Evolutionary conservation across 1,284 basidiomycete species (phyloP).

Genomic region (Boletus calvinii): DNA sequence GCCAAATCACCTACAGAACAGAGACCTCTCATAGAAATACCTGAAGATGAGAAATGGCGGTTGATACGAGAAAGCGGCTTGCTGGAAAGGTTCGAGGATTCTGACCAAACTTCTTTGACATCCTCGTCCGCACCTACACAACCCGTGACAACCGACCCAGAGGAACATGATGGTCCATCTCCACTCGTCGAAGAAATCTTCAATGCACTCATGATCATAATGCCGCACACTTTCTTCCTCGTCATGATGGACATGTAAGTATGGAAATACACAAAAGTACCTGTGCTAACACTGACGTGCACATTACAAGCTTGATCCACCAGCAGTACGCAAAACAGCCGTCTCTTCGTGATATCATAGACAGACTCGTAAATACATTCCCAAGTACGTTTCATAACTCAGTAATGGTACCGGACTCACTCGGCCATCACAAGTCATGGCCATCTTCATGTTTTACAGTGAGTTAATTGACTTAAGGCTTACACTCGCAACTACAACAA

Average conservation of each 20-base stretch:
- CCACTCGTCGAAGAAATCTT: slow-evolving; percentile 71
- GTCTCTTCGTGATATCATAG: slow-evolving; percentile 44
- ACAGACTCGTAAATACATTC: slow-evolving; percentile 58
- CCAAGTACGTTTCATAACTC: slow-evolving; percentile 54
- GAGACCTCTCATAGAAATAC: slow-evolving; percentile 45
- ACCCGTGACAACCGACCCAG: not conserved
- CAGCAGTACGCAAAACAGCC: slow-evolving; percentile 68
- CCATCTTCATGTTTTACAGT: slow-evolving; percentile 78
- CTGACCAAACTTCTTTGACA: slow-evolving; percentile 1
- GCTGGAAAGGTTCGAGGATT: slow-evolving; percentile 43
- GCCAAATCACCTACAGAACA: slow-evolving; percentile 18
- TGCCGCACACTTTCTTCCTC: slow-evolving; percentile 69
- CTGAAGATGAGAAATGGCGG: slow-evolving; percentile 76
- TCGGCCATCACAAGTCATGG: slow-evolving; percentile 49
- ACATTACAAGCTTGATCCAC: slow-evolving; percentile 59
- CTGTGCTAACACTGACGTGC: slow-evolving; percentile 6
- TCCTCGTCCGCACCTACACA: not conserved
- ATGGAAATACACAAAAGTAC: not conserved
- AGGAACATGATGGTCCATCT: slow-evolving; percentile 37
- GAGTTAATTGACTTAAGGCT: slow-evolving; percentile 27
- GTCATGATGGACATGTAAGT: slow-evolving; percentile 78
- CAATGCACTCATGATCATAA: slow-evolving; percentile 56
- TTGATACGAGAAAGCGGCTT: slow-evolving; percentile 68
- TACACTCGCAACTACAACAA: slow-evolving; percentile 5
- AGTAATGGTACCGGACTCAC: slow-evolving; percentile 5